phyloP scores from a whole-genome alignment of 805 yeast genomes.

The Lipomyces spencermartinsiae region DNA sequence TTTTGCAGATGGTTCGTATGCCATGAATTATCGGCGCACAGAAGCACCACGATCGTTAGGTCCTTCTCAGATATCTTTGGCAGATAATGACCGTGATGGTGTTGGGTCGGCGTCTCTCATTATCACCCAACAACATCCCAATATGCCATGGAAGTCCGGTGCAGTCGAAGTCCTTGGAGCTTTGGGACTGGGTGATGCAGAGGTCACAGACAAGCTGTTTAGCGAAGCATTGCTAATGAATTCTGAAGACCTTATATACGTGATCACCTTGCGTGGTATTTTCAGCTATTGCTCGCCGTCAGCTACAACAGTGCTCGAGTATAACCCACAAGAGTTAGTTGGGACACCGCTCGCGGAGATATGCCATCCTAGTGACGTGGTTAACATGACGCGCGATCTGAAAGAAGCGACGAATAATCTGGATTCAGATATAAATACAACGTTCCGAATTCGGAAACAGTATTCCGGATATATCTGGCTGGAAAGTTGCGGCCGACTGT shows the following conservation, averaged over 20 bases:
- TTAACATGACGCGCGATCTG: conserved; percentile 24
- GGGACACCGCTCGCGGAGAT: conserved; percentile 16
- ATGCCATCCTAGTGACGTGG: conserved; percentile 29
- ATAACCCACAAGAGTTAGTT: conserved; percentile 25
- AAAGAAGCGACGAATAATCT: conserved; percentile 12
- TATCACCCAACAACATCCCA: conserved; percentile 3
- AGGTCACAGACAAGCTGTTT: conserved; percentile 20
- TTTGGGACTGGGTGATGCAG: conserved; percentile 14
- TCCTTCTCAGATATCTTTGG: conserved; percentile 3
- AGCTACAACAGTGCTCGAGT: conserved; percentile 17
- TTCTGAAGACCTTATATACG: conserved; percentile 22
- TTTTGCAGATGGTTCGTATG: conserved; percentile 11
- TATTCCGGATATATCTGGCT: conserved; percentile 28
- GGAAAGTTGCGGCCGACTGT: conserved; percentile 17
- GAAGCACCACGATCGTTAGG: conserved; percentile 14
- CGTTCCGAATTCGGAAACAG: conserved; percentile 20
- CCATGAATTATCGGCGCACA: conserved; percentile 23
- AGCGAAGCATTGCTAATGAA: conserved; percentile 20
- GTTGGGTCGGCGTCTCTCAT: not conserved
- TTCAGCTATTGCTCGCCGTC: conserved; percentile 28
- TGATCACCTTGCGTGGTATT: conserved; percentile 26
- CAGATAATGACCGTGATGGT: conserved; percentile 1
- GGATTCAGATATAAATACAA: conserved; percentile 9
- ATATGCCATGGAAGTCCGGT: conserved; percentile 8
- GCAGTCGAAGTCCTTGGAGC: conserved; percentile 20